Evolutionary conservation across 83 land plant genomes (phyloP).

Genomic region (Diphasiastrum complanatum): DNA sequence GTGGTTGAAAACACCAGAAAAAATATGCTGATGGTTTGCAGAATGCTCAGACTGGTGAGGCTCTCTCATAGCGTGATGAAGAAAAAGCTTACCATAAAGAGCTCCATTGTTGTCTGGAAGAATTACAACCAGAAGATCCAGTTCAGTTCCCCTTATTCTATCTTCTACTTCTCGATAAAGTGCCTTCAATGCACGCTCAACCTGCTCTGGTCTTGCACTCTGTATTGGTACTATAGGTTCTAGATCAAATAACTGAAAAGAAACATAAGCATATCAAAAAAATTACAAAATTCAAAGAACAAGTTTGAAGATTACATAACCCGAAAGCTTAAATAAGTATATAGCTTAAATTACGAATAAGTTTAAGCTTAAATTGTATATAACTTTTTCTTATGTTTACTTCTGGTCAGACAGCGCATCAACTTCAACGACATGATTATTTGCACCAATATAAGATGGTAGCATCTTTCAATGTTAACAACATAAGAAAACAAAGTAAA

Average conservation of each 20-base stretch:
- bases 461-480: no score
- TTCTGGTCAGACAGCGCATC: no score
- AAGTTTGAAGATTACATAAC: neutral
- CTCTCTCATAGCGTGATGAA: no score
- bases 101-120: constrained; percentile 88
- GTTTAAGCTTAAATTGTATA: no score
- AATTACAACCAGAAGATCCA: constrained; percentile 68
- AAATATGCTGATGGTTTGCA: neutral
- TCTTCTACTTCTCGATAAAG: constrained; percentile 49
- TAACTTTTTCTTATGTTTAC: no score
- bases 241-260: constrained; percentile 26
- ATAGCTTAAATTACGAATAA: neutral
- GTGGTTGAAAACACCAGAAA: no score
- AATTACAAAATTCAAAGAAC: constrained; percentile 12
- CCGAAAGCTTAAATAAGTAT: neutral
- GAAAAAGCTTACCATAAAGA: constrained; percentile 82
- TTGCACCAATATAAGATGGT: no score
- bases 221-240: constrained; percentile 42
- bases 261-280: neutral
- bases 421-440: no score
- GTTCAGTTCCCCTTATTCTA: constrained; percentile 46
- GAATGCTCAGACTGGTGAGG: no score
- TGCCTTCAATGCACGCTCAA: constrained; percentile 55
- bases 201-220: constrained; percentile 62
- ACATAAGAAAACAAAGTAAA: no score